phyloP scores from a whole-genome alignment of 192 early-diverging fungal species.

The Oehlia diaphana region DNA sequence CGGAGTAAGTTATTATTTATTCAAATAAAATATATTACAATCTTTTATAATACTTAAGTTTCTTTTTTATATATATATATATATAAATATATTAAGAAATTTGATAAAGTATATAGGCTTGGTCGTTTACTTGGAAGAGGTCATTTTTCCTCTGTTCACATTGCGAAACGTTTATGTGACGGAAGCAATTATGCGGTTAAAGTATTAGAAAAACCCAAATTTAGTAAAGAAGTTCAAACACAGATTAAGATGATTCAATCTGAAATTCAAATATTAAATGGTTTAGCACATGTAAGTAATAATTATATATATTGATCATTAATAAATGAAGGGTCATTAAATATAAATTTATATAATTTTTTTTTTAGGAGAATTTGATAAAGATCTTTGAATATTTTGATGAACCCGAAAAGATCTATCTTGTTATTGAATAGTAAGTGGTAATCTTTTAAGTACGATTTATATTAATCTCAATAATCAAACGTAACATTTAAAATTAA shows the following conservation, averaged over 20 bases:
- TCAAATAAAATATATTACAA: not conserved
- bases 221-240: not conserved
- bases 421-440: constrained; percentile 23
- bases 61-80: not conserved
- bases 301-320: not conserved
- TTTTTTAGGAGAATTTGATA: constrained; percentile 1
- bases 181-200: constrained; percentile 1
- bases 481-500: not conserved
- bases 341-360: not conserved
- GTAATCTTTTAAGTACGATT: not conserved
- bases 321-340: not conserved
- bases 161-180: not conserved
- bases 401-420: not conserved
- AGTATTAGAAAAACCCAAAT: not conserved
- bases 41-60: not conserved
- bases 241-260: not conserved
- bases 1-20: not conserved
- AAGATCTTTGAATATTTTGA: not conserved
- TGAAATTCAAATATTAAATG: constrained; percentile 9
- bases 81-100: not conserved
- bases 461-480: too few species aligned
- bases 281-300: not conserved
- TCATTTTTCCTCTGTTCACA: constrained; percentile 7
- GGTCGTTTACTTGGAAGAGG: constrained; percentile 1
- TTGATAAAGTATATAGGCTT: not conserved